A percentile compares a stretch with the other conserved stretches of the same genome.
These are phyloP conservation scores for Sporisorium graminicola DNA, from an alignment of 1,284 basidiomycete species.

Conservation along the genomic window DNA sequence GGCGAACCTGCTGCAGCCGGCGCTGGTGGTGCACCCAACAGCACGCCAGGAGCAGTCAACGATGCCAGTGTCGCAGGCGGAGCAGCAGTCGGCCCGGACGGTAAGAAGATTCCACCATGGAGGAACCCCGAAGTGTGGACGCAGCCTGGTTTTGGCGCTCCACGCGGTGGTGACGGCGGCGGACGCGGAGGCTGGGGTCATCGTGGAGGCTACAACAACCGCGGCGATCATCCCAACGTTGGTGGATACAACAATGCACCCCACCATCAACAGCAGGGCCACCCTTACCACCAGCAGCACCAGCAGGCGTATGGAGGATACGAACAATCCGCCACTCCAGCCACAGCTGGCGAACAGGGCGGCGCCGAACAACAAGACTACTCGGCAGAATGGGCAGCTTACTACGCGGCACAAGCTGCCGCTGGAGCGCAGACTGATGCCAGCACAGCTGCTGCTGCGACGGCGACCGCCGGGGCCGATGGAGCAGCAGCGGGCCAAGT, in stretches of 20 bases:
- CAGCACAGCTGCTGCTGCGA: constrained; percentile 24
- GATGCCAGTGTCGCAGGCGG: constrained; percentile 8
- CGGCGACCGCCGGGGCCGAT: constrained; percentile 16
- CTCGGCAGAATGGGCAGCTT: constrained; percentile 68
- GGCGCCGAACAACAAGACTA: constrained; percentile 56
- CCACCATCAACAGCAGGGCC: not conserved
- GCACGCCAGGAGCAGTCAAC: constrained; percentile 26
- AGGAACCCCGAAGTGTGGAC: constrained; percentile 67
- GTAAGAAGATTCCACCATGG: constrained; percentile 69
- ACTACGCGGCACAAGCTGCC: constrained; percentile 62
- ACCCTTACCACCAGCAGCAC: constrained; percentile 11
- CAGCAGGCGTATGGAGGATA: constrained; percentile 16
- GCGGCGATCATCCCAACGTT: constrained; percentile 16
- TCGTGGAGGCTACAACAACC: constrained; percentile 35
- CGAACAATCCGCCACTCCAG: constrained; percentile 11
- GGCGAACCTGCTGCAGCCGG: constrained; percentile 79
- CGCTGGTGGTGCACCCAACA: constrained; percentile 26
- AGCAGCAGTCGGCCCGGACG: constrained; percentile 52
- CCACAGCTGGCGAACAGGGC: not conserved
- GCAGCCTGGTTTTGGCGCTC: constrained; percentile 47
- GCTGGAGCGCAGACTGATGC: constrained; percentile 13
- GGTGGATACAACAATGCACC: not conserved
- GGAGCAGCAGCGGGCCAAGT: constrained; percentile 14
- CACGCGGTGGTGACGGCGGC: constrained; percentile 27
- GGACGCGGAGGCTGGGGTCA: constrained; percentile 30